Base-by-base conservation (phyloP, 164 flowering plant species). In the Liquidambar formosana region DNA sequence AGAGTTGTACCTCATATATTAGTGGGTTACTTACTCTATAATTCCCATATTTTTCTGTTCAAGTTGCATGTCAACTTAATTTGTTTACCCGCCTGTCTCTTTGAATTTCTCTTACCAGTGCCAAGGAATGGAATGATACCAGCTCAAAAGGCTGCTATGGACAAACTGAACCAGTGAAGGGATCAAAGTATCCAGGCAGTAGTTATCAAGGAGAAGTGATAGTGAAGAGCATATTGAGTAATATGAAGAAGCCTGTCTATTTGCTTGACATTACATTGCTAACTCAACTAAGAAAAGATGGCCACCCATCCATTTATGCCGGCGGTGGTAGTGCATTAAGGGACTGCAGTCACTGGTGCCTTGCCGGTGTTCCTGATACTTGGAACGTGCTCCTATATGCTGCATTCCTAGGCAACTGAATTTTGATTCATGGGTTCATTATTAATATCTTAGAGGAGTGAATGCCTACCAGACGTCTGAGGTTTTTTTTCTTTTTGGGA, bases 221-320 rank as follows among this genome's bases (percentile, higher is more conserved):
- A 13, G 72, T 81, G 61, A 75, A 70, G 58, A 62, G 57, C 0
- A 84, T 80, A 4, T 2, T 87, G 27, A 68, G 71, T 0, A 68
- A 52, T 0, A 81, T 85, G 77, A 62, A 19, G 47, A 81, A 53
- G 27, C 73, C 75, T 0, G 86, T 73, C 2, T 12, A 70, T 57
- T 71, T 87, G 68, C 81, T 87, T 0, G 87, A 85, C 58, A 70
- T 85, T 0, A 73, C 84, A 16, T 53, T 64, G 53, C 80, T 85
- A 4, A 70, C 89, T 8, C 87, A 83, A 51, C 73, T 87, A 22
- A 67, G 89, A 54, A 85, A 83, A 71, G 91, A 87, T 47, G 91
- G 84, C 1, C 91, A 87, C 26, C 91, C 91, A 1, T 81, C 87
- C 0, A 19, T 10, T 1, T 85, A 80, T 33, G 74, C 72, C 0